Base-by-base conservation (phyloP, 371 early-diverging fungal species). In the Mortierella sp. region DNA sequence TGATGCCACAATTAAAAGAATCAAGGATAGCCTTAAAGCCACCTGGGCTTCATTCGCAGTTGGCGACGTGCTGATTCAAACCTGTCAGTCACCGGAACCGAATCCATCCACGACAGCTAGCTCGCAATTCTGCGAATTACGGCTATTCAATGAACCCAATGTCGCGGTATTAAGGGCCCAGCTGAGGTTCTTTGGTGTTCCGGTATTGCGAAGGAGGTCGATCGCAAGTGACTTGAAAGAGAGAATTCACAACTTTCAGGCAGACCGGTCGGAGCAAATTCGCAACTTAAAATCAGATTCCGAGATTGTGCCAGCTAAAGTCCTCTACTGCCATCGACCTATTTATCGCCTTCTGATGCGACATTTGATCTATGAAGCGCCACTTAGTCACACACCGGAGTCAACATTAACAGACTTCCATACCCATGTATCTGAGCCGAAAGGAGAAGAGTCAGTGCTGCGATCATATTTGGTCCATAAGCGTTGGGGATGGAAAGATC, bases 401-500 rank as follows among this genome's bases (percentile, higher is more conserved):
- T 28, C 73, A n/a, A 63, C 70, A 13, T 32, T 70, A 32, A 73
- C 58, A 21, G 74, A 70, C 19, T 82, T 76, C 28, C 83, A 76
- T 21, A 77, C 83, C 3, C 83, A 83, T 48, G 73, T 83, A 0
- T 77, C 83, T 1, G 78, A 84, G 45, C 76, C 84, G 11, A 69
- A 75, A 15, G 85, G 78, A 41, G 70, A 77, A 59, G 82, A 85
- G 40, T 79, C 86, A 32, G 85, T 89, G 33, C 77, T 90, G 2
- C 84, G 86, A 45, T 88, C 90, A 22, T 94, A 91, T 74, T 64
- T 95, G 43, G 76, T 88, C 5, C 86, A 88, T 47, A 78, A 79
- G 24, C 86, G 89, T 19, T 91, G 92, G 88, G 85, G 88, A 59
- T 95, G 94, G 94, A 88, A 93, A 65, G 77, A 89, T n/a, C 87